Evolutionary conservation across 2,329 filamentous ascomycete genomes (phyloP).

Genomic region (Mycosphaerella arachidis): DNA sequence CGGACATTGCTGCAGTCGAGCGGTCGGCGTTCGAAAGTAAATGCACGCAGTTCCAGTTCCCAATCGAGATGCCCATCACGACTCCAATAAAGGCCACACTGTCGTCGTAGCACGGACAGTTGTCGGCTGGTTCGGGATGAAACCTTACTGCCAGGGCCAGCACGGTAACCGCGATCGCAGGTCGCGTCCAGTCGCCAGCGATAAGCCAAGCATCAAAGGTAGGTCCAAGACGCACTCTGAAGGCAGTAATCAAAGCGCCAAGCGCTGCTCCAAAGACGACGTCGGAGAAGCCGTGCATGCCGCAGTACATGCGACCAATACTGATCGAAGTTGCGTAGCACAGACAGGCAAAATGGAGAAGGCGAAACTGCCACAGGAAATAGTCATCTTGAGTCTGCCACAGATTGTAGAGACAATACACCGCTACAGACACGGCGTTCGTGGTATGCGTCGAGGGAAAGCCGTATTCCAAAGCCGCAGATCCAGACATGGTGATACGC

Average conservation of each 20-base stretch:
- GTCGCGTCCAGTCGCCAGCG: slow-evolving; percentile 58
- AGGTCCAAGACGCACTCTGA: slow-evolving; percentile 53
- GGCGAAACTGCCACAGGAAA: slow-evolving; percentile 41
- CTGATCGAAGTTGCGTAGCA: slow-evolving; percentile 87
- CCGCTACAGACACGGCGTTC: slow-evolving; percentile 89
- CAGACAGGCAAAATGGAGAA: slow-evolving; percentile 57
- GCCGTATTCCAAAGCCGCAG: slow-evolving; percentile 89
- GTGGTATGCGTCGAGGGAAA: slow-evolving; percentile 97
- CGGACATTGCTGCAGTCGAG: slow-evolving; percentile 7
- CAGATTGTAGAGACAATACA: slow-evolving; percentile 73
- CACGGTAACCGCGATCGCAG: slow-evolving; percentile 59
- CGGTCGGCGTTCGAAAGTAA: background rate
- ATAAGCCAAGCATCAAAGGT: slow-evolving; percentile 68
- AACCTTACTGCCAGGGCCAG: slow-evolving; percentile 62
- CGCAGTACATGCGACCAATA: slow-evolving; percentile 87
- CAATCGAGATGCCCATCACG: slow-evolving; percentile 76
- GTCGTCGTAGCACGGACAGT: slow-evolving; percentile 96
- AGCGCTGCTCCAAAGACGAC: slow-evolving; percentile 75
- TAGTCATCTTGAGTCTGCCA: slow-evolving; percentile 61
- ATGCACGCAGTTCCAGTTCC: slow-evolving; percentile 68
- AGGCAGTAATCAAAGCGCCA: slow-evolving; percentile 60
- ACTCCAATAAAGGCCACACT: slow-evolving; percentile 91
- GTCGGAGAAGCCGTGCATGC: slow-evolving; percentile 97
- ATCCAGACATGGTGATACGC: slow-evolving; percentile 96
- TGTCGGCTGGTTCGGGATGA: slow-evolving; percentile 92